Evolutionary conservation across 2,329 filamentous ascomycete species (phyloP).

Genomic region (Diaporthe batatas): DNA sequence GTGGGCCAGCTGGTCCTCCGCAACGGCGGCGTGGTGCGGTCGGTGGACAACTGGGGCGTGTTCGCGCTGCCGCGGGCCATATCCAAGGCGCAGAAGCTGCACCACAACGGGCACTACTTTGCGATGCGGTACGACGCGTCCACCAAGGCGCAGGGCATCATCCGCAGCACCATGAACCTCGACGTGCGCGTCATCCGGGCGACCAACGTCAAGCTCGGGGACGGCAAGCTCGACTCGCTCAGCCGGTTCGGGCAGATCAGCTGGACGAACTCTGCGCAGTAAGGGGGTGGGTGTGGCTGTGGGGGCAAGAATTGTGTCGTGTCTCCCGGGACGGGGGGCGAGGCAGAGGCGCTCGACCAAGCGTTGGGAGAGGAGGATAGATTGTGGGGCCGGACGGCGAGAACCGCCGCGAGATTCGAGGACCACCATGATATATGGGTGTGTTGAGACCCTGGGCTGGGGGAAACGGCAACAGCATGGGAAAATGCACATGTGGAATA

Average conservation of each 20-base stretch:
- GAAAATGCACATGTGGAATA: neutral
- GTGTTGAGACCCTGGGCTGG: neutral
- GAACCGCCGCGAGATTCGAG: neutral
- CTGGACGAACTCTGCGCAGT: constrained; percentile 56
- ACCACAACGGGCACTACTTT: constrained; percentile 94
- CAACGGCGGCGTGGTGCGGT: constrained; percentile 89
- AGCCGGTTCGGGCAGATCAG: constrained; percentile 63
- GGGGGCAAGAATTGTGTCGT: too few relatives aligned
- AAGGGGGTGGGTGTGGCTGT: too few relatives aligned
- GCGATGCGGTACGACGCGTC: constrained; percentile 95
- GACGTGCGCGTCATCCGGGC: constrained; percentile 94
- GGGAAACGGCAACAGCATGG: neutral
- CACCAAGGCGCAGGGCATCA: constrained; percentile 77
- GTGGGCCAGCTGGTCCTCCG: constrained; percentile 86
- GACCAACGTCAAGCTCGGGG: constrained; percentile 87
- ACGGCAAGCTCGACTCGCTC: constrained; percentile 83
- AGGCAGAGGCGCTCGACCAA: too few relatives aligned
- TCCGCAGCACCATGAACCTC: constrained; percentile 81
- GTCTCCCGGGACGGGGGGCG: too few relatives aligned
- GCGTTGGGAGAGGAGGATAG: too few relatives aligned
- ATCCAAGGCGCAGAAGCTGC: constrained; percentile 83
- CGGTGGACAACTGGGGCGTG: constrained; percentile 94
- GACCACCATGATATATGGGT: neutral
- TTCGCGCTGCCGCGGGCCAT: constrained; percentile 87
- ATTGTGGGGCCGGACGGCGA: neutral